Percentiles rank a stretch among this genome's conserved stretches.
These are phyloP conservation scores for Aspergillus floridensis DNA, from an alignment of 2,329 filamentous ascomycete genomes.

Conservation along the genomic window DNA sequence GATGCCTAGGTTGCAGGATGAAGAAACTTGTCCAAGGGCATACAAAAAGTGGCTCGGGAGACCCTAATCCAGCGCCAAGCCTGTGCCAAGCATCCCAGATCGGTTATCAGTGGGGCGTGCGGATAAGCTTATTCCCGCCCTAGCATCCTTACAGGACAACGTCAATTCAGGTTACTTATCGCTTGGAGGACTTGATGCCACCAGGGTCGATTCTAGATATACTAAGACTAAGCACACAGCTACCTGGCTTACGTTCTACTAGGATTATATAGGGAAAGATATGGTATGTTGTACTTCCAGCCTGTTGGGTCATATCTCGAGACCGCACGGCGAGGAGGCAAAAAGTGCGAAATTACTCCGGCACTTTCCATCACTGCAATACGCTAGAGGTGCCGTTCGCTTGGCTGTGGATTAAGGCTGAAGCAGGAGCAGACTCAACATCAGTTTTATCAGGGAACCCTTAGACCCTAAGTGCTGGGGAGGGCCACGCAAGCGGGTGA, in stretches of 20 bases:
- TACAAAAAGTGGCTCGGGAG: background rate
- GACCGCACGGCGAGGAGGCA: too few relatives aligned
- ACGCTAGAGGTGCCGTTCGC: background rate
- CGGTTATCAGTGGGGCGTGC: background rate
- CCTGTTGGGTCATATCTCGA: too few relatives aligned
- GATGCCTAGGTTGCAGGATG: background rate
- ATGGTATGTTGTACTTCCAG: too few relatives aligned
- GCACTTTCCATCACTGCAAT: too few relatives aligned
- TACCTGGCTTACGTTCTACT: too few relatives aligned
- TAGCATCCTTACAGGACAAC: background rate
- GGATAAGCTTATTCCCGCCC: conserved; percentile 6
- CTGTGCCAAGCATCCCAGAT: background rate
- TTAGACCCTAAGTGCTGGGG: background rate
- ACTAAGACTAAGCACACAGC: too few relatives aligned
- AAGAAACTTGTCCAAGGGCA: background rate
- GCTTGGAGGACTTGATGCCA: too few relatives aligned
- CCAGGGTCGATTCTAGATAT: too few relatives aligned
- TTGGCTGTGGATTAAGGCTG: background rate
- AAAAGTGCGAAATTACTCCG: too few relatives aligned
- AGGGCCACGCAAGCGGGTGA: conserved; percentile 6
- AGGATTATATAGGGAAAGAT: too few relatives aligned
- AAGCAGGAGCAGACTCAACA: background rate
- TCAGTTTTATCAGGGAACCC: background rate
- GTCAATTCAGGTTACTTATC: too few relatives aligned
- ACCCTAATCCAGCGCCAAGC: background rate